phyloP scores from a whole-genome alignment of 805 yeast species.

The Yamadazyma phyllophila region DNA sequence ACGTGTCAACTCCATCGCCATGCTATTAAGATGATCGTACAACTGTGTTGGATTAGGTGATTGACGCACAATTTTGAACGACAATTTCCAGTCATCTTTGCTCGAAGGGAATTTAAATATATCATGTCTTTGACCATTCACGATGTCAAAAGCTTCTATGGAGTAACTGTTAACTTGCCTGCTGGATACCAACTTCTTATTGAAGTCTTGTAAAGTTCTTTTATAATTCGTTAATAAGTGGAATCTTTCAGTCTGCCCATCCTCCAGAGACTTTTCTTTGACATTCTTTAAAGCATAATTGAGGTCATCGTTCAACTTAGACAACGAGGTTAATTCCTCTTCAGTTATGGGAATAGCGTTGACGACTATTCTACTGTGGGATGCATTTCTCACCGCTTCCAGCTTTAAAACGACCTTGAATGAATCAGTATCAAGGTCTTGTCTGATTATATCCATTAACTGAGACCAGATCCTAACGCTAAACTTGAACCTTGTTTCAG shows the following conservation, averaged over 20 bases:
- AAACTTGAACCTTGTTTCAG: constrained; percentile 64
- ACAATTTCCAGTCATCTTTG: constrained; percentile 21
- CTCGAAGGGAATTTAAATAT: constrained; percentile 18
- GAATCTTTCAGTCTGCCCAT: background rate
- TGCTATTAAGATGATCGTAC: constrained; percentile 2
- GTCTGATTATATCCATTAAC: constrained; percentile 24
- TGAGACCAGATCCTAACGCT: constrained; percentile 52
- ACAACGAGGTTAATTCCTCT: constrained; percentile 22
- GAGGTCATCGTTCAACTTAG: constrained; percentile 19
- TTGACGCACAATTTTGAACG: constrained; percentile 18
- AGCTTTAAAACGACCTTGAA: constrained; percentile 13
- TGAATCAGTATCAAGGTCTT: constrained; percentile 22
- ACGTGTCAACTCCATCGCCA: background rate
- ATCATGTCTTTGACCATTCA: constrained; percentile 4
- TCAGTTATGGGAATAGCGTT: constrained; percentile 29
- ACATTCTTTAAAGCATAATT: background rate
- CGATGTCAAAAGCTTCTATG: constrained; percentile 2
- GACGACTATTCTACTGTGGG: constrained; percentile 17
- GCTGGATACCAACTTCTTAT: background rate
- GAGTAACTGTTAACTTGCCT: constrained; percentile 6
- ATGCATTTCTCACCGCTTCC: constrained; percentile 4
- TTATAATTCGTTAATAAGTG: constrained; percentile 1
- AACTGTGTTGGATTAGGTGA: constrained; percentile 14
- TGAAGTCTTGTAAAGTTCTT: constrained; percentile 4
- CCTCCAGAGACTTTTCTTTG: background rate